Evolutionary conservation across 257 asterid genomes (phyloP), one percentile per base, ranked within the genome.

Genomic region (Salvia splendens): DNA sequence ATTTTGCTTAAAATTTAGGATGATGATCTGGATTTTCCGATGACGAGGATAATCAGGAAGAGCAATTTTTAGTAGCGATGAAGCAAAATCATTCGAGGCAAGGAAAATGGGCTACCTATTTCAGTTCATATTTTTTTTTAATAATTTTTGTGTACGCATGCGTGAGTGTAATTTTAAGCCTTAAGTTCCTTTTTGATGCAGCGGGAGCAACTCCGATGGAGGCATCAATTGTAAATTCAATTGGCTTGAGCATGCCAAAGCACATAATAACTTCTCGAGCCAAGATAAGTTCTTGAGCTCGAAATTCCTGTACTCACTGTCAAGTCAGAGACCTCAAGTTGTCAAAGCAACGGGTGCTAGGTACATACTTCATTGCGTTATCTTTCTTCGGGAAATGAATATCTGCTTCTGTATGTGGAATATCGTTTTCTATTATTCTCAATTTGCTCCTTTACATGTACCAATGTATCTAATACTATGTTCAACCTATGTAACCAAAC

Each of bases 241-340:
- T 76, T 93, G 90, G 97, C 35, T 76, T 36, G 83, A 84, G 65
- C 95, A 93, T 69, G 96, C 82, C 69, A 77, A 76, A 61, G 87
- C 87, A 35, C 95, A 82, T 79, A 64, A 81, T 67, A 78, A 82
- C 70, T 88, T 85, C 72, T 66, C 54, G 63, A 65, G 67, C 54
- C 96, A 87, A 70, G 85, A 85, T 62, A 86, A 86, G 61, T 82
- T 85, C 51, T 81, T 90, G 84, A 81, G 77, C 76, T 73, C 85
- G 17, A 88, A 79, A 48, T 81, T 93, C 78, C 82, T 86, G 15
- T 88, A 77, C 77, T 93, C 97, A 11, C 76, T 93, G 78, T 36
- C 90, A 55, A 56, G 80, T 63, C 99, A 93, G 50, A 90, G 79
- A 71, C 88, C 90, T 62, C 84, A 49, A 54, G 49, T 30, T 46